Percentiles rank a stretch among this genome's conserved stretches.
Conservation (phyloP, 2,329 filamentous ascomycete species). For the Aspergillus sp. region DNA sequence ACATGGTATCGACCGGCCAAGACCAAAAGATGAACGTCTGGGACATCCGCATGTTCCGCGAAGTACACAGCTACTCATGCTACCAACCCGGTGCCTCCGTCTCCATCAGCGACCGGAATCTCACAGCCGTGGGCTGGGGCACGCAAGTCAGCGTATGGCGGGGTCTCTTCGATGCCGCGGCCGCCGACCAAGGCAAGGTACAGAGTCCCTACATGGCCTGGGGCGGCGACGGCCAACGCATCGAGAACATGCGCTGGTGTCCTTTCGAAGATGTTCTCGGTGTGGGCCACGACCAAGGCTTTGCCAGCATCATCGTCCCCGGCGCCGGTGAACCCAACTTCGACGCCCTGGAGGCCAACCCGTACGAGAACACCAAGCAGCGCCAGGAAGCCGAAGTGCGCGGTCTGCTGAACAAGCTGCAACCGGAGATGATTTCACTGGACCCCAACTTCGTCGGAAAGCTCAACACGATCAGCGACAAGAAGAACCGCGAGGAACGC, state of each 20-base stretch:
- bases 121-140: slow-evolving; percentile 89
- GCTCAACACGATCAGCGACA: slow-evolving; percentile 77
- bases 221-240: slow-evolving; percentile 79
- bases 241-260: slow-evolving; percentile 86
- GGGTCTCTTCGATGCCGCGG: slow-evolving; percentile 77
- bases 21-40: slow-evolving; percentile 91
- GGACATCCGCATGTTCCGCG: slow-evolving; percentile 92
- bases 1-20: slow-evolving; percentile 93
- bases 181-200: slow-evolving; percentile 72
- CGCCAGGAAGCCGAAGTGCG: slow-evolving; percentile 91
- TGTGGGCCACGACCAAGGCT: slow-evolving; percentile 79
- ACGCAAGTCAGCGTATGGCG: slow-evolving; percentile 90
- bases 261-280: slow-evolving; percentile 93
- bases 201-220: slow-evolving; percentile 90
- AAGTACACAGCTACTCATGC: slow-evolving; percentile 86
- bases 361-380: slow-evolving; percentile 91
- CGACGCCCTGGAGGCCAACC: slow-evolving; percentile 89
- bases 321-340: slow-evolving; percentile 97
- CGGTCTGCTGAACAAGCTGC: slow-evolving; percentile 85
- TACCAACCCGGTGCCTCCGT: slow-evolving; percentile 79
- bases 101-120: slow-evolving; percentile 81
- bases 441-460: slow-evolving; percentile 90
- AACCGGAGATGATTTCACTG: slow-evolving; percentile 95
- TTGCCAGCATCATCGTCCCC: slow-evolving; percentile 85
- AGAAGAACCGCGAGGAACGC: slow-evolving; percentile 73